Conservation (phyloP, 805 yeast species). For the Barnettozyma sp. region DNA sequence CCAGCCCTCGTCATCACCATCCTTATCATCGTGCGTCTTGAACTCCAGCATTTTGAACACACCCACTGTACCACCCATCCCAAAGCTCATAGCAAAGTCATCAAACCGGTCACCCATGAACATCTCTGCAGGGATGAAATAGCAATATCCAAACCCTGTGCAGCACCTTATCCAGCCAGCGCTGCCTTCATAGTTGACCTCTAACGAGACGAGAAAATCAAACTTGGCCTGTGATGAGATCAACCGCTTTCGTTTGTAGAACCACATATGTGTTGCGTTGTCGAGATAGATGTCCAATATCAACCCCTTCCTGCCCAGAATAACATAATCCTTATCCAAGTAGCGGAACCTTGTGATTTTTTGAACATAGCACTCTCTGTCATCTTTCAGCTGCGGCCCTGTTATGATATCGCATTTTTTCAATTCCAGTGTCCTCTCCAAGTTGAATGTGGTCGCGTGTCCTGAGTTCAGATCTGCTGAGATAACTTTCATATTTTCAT, state of each 20-base stretch:
- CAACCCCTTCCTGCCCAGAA: constrained; percentile 17
- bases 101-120: constrained; percentile 14
- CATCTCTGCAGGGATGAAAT: constrained; percentile 15
- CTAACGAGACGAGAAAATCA: constrained; percentile 19
- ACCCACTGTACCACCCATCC: constrained; percentile 19
- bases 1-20: constrained; percentile 16
- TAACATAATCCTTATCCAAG: constrained; percentile 4
- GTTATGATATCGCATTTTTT: constrained; percentile 3
- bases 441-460: constrained; percentile 7
- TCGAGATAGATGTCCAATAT: constrained; percentile 13
- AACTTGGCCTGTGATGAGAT: constrained; percentile 17
- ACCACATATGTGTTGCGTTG: constrained; percentile 6
- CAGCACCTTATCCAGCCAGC: constrained; percentile 15
- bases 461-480: constrained; percentile 1
- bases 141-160: constrained; percentile 23
- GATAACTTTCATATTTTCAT: constrained; percentile 1
- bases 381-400: constrained; percentile 3
- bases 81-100: constrained; percentile 23
- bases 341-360: constrained; percentile 10
- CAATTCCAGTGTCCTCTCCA: constrained; percentile 10
- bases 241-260: constrained; percentile 13
- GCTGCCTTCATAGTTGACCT: constrained; percentile 7
- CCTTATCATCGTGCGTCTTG: background rate
- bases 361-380: constrained; percentile 14
- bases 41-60: constrained; percentile 17